These are phyloP conservation scores for Tephrocybe sp. DNA, from an alignment of 768 basidiomycete species.

Conservation along the genomic window DNA sequence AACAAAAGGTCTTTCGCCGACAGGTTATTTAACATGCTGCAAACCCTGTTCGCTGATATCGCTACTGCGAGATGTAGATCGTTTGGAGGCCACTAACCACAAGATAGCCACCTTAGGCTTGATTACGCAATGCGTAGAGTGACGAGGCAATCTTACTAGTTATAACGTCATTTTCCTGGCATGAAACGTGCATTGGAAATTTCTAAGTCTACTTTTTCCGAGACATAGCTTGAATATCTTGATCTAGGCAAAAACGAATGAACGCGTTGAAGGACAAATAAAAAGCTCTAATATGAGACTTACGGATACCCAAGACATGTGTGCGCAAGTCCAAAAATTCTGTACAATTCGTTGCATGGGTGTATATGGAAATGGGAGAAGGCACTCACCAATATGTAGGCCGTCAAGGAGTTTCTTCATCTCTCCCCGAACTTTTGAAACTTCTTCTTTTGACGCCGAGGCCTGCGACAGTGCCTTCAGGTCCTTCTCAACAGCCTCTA, in stretches of 20 bases:
- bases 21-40: too few species aligned
- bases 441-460: slow-evolving; percentile 77
- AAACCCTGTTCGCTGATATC: too few species aligned
- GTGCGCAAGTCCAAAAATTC: slow-evolving; percentile 80
- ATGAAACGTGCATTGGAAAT: too few species aligned
- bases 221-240: slow-evolving; percentile 72
- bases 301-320: slow-evolving; percentile 88
- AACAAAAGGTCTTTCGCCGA: too few species aligned
- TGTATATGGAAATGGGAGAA: background rate
- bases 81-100: too few species aligned
- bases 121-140: too few species aligned
- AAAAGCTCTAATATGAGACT: slow-evolving; percentile 29
- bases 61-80: too few species aligned
- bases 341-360: slow-evolving; percentile 22
- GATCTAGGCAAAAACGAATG: slow-evolving; percentile 44
- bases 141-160: too few species aligned
- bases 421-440: slow-evolving; percentile 72
- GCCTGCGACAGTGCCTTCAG: slow-evolving; percentile 67
- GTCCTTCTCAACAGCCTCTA: slow-evolving; percentile 89
- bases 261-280: background rate
- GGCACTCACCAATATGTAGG: slow-evolving; percentile 65
- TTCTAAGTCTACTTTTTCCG: slow-evolving; percentile 48
- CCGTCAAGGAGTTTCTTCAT: slow-evolving; percentile 87
- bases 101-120: too few species aligned
- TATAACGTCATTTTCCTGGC: too few species aligned